Percentiles rank a stretch among this genome's conserved stretches.
These are phyloP conservation scores for Myxozyma vanderwaltii DNA, from an alignment of 805 yeast genomes.

Conservation along the genomic window DNA sequence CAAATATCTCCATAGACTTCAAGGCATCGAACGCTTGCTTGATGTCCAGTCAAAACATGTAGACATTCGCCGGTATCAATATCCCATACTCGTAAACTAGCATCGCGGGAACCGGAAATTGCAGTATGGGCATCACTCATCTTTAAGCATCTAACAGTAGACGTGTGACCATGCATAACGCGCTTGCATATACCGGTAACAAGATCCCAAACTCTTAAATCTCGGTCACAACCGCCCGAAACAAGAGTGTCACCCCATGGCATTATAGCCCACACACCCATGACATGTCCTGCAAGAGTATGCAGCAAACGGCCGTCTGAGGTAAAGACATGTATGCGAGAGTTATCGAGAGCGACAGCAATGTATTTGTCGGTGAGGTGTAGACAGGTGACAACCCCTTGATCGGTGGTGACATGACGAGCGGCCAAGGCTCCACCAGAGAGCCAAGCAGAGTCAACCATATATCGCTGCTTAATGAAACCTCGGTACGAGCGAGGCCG, in stretches of 20 bases:
- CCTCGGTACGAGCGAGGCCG: slow-evolving; percentile 44
- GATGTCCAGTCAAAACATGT: slow-evolving; percentile 68
- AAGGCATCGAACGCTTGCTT: slow-evolving; percentile 74
- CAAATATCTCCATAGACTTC: slow-evolving; percentile 76
- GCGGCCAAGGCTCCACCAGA: slow-evolving; percentile 47
- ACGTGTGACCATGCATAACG: slow-evolving; percentile 85
- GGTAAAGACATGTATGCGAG: slow-evolving; percentile 48
- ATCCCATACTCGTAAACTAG: slow-evolving; percentile 92
- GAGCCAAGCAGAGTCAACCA: slow-evolving; percentile 47
- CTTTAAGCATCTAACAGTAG: slow-evolving; percentile 83
- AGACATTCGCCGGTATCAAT: slow-evolving; percentile 86
- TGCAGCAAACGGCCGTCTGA: slow-evolving; percentile 54
- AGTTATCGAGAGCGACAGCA: slow-evolving; percentile 49
- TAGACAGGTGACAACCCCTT: slow-evolving; percentile 47
- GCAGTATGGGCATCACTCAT: slow-evolving; percentile 80
- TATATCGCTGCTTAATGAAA: slow-evolving; percentile 47
- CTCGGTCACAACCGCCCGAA: slow-evolving; percentile 94
- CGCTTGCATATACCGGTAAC: slow-evolving; percentile 81
- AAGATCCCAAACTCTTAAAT: slow-evolving; percentile 95
- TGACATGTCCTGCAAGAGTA: slow-evolving; percentile 95
- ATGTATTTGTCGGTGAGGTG: slow-evolving; percentile 44
- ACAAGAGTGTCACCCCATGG: slow-evolving; percentile 89
- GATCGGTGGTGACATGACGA: slow-evolving; percentile 42
- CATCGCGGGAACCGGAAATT: slow-evolving; percentile 88
- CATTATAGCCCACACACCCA: slow-evolving; percentile 96